Evolutionary conservation across 768 basidiomycete species (phyloP).

Genomic region (Boletus sp.): DNA sequence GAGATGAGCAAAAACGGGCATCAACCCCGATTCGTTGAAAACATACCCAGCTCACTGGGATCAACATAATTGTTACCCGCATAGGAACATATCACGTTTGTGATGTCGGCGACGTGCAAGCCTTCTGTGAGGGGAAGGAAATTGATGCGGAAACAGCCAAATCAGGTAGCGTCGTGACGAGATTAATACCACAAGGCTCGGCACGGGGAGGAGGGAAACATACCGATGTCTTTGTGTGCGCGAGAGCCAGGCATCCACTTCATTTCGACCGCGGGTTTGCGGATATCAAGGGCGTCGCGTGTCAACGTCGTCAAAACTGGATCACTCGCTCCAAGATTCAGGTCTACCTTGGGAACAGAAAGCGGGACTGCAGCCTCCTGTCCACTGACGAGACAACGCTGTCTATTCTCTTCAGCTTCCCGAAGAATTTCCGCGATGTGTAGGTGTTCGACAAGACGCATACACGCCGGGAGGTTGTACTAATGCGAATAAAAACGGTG

Average conservation of each 20-base stretch:
- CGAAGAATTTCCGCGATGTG: conserved; percentile 69
- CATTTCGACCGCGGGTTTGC: not conserved
- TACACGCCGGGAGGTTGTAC: conserved; percentile 74
- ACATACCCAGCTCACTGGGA: conserved; percentile 16
- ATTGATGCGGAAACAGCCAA: not conserved
- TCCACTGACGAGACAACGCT: conserved; percentile 43
- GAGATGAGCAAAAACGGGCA: not conserved
- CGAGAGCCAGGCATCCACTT: not conserved
- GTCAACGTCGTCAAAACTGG: not conserved
- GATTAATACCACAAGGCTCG: not conserved
- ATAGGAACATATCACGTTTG: conserved; percentile 18
- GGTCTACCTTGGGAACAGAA: not conserved
- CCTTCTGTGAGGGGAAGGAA: conserved; percentile 7
- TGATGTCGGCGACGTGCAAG: conserved; percentile 23
- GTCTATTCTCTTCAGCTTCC: conserved; percentile 48
- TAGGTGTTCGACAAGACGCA: conserved; percentile 69
- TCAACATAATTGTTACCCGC: conserved; percentile 17
- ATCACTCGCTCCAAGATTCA: not conserved
- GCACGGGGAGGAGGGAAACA: not conserved
- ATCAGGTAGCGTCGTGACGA: not conserved
- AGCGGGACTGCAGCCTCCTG: not conserved
- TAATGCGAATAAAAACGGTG: conserved; percentile 20
- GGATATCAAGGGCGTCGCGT: not conserved
- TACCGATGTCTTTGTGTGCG: conserved; percentile 1
- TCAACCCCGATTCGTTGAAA: not conserved